Conservation (phyloP, 1,139 yeast species). For the Yamadazyma dendronema region DNA sequence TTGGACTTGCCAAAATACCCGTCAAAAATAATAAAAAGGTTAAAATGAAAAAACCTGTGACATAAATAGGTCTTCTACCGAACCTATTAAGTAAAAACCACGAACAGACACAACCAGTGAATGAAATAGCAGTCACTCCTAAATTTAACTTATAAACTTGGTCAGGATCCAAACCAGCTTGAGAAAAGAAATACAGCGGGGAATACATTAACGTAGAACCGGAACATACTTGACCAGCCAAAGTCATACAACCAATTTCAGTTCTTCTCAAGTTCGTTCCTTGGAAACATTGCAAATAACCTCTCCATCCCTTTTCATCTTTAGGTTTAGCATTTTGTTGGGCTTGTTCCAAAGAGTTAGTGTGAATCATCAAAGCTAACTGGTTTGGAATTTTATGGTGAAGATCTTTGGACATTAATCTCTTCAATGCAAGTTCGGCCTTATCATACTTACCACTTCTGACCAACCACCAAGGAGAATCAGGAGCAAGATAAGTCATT, state of each 20-base stretch:
- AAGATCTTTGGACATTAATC: conserved; percentile 18
- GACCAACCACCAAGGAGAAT: conserved; percentile 28
- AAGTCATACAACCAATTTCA: conserved; percentile 23
- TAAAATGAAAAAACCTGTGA: conserved; percentile 21
- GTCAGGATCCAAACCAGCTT: conserved; percentile 21
- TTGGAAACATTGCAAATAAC: conserved; percentile 24
- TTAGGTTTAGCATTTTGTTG: conserved; percentile 16
- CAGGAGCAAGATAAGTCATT: conserved; percentile 23
- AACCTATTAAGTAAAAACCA: conserved; percentile 20
- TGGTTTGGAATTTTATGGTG: conserved; percentile 19
- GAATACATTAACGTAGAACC: conserved; percentile 25
- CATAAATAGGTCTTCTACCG: conserved; percentile 25
- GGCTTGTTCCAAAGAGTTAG: conserved; percentile 24
- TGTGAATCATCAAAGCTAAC: conserved; percentile 24
- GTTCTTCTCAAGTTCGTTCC: conserved; percentile 26
- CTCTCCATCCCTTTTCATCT: conserved; percentile 19
- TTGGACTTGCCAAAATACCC: conserved; percentile 38
- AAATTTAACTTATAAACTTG: conserved; percentile 25
- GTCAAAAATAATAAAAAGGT: conserved; percentile 39
- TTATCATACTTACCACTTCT: conserved; percentile 22
- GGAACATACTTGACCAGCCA: conserved; percentile 23
- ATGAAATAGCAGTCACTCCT: conserved; percentile 27
- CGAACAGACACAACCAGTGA: conserved; percentile 19
- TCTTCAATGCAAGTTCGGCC: conserved; percentile 20
- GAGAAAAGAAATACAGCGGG: conserved; percentile 24